Evolutionary conservation across 2,329 filamentous ascomycete genomes (phyloP), one percentile per base, ranked within the genome.

Genomic region (Epichloe glyceriae): DNA sequence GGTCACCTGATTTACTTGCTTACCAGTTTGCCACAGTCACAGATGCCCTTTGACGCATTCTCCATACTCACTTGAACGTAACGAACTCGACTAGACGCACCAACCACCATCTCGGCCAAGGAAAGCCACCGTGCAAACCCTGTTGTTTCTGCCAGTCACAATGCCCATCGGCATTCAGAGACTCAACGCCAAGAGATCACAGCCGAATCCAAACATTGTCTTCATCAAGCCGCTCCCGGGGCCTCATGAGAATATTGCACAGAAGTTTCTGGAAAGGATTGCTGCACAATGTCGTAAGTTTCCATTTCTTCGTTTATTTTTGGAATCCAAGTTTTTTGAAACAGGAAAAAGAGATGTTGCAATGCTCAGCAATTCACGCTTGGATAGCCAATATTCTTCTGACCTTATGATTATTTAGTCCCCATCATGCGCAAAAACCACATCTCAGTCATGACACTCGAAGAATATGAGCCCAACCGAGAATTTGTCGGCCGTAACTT

Each of bases 401-500:
- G 15, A 42, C 20, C 39, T 8, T 2, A 12, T 45, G 3, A 46
- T 46, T 15, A 10, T 6, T 17, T 6, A 79, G 77, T 77, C 22
- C 88, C 88, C 1, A 73, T 88, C 46, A 87, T 86, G 82, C 78
- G 75, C 58, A 74, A 79, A 41, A 70, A 86, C 56, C 70, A 79
- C 60, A 71, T 88, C 22, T 76, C 75, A 30, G 77, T 87, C 47
- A 83, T 78, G 63, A 78, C 82, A 1, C 73, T 95, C 0, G 88
- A 94, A 64, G 88, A 95, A 62, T 88, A 87, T 62, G 81, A 84
- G 50, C 81, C 85, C 2, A 95, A 95, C 60, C 71, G 71, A 41
- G 87, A 94, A 65, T 95, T 95, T 60, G 82, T 88, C 40, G 88
- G 88, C 3, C 85, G 88, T 50, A 94, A 95, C 63, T 94, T 95